Evolutionary conservation across 2,329 filamentous ascomycete genomes (phyloP).

Genomic region (Plenodomus biglobosus): DNA sequence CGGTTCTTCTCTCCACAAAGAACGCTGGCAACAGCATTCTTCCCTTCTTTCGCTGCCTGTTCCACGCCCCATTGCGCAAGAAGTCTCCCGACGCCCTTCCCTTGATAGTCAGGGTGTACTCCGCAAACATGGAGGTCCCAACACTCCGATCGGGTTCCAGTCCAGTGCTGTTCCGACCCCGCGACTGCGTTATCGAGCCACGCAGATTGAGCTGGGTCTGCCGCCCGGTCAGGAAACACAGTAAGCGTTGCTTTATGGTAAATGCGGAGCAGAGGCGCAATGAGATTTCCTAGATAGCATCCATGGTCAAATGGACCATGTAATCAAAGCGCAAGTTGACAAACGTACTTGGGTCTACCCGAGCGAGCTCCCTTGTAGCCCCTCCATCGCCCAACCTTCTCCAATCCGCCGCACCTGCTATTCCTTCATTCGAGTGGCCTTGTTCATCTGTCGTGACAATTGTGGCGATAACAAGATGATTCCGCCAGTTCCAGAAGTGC

Average conservation of each 20-base stretch:
- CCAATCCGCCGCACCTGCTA: conserved; percentile 36
- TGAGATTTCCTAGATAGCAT: conserved; percentile 21
- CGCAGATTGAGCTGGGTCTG: conserved; percentile 20
- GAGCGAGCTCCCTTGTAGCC: conserved; percentile 11
- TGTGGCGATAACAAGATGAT: conserved; percentile 27
- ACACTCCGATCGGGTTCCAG: conserved; percentile 27
- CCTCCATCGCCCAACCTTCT: conserved; percentile 28
- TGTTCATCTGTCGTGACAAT: too few relatives aligned
- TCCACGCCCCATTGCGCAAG: conserved; percentile 45
- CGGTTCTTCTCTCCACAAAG: conserved; percentile 36
- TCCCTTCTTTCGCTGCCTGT: conserved; percentile 34
- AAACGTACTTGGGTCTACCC: conserved; percentile 26
- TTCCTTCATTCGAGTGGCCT: conserved; percentile 3
- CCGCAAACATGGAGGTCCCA: conserved; percentile 36
- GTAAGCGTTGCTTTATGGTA: conserved; percentile 15
- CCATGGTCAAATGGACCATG: too few relatives aligned
- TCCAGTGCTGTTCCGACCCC: conserved; percentile 26
- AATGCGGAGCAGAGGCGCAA: conserved; percentile 9
- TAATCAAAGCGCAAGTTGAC: background rate
- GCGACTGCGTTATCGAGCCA: conserved; percentile 26
- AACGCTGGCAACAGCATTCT: conserved; percentile 28
- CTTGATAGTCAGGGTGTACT: conserved; percentile 40
- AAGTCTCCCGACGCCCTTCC: conserved; percentile 42
- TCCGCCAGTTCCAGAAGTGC: conserved; percentile 34
- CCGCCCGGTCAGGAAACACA: conserved; percentile 34